Evolutionary conservation across 2,329 filamentous ascomycete species (phyloP), one percentile per base, ranked within the genome.

Genomic region (Trichoderma breve): DNA sequence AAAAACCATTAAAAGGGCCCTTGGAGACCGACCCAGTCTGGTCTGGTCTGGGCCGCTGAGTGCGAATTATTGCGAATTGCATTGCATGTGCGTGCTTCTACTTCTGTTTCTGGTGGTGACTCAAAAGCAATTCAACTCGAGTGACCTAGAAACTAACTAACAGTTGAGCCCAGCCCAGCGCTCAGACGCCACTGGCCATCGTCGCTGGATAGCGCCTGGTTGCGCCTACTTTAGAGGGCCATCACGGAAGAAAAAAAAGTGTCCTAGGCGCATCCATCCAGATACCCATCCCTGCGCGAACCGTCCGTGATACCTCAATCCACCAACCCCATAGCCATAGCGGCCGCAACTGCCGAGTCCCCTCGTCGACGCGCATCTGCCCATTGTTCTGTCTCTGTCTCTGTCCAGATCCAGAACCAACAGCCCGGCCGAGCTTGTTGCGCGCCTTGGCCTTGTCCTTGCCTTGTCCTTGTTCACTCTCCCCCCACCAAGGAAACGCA

Each of bases 231-330:
- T 70, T 70, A 70, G 66, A 64, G 60, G 70, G 47, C 70, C 70
- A 69, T 72, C 63, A 68, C 70, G 61, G 63, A 36, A 63, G 66
- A 68, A 70, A 70, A 68, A 72, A 72, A 70, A 72, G 71, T 58
- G 66, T 72, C 71, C 58, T 64, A 61, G 71, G 71, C 71, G 71
- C 71, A 72, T 70, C 60, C 70, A 58, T 30, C 70, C 32, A 28
- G 47, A 43, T 43, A 43, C 15, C 34, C 34, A 36, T 72, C 71
- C 67, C 60, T 72, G 64, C 65, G 65, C 61, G 60, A 66, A 55
- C 65, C 26, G 28, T 47, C 18, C 53, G 61, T 71, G 28, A 53
- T 57, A 32, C 32, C 36, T 61, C 71, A 55, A 53, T 70, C 62
- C 62, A 55, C 53, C 68, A 32, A 30, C 26, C 55, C 36, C 36